Conservation (phyloP, 352 stramenopile species). For the Phytophthora ohioensis region DNA sequence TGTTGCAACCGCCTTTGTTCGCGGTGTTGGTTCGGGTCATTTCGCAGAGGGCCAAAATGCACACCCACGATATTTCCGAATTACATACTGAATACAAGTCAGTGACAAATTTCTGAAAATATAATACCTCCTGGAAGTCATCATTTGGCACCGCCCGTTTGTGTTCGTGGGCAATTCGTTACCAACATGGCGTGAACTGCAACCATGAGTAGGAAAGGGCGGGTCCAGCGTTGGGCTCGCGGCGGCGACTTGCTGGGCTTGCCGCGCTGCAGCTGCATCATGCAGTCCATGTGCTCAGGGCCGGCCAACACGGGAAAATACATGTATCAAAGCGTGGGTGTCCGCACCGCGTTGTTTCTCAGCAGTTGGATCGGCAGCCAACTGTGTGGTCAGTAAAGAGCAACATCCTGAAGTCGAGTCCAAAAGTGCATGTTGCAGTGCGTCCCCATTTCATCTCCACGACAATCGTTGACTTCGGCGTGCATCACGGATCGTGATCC, state of each 20-base stretch:
- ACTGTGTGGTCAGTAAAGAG: not conserved
- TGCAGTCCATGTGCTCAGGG: not conserved
- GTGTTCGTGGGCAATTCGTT: conserved; percentile 20
- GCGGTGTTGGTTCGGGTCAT: not conserved
- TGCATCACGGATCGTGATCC: no score
- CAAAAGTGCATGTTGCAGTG: no score
- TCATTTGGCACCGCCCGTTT: not conserved
- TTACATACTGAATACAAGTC: conserved; percentile 24
- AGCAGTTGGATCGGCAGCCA: conserved; percentile 3
- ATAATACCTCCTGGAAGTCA: no score
- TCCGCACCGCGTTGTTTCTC: not conserved
- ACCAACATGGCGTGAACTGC: conserved; percentile 20
- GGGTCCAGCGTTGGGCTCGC: conserved; percentile 8
- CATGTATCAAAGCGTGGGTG: conserved; percentile 10
- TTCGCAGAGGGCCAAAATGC: conserved; percentile 20
- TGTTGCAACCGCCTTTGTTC: conserved; percentile 24
- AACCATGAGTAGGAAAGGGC: conserved; percentile 18
- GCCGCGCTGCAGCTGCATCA: conserved; percentile 3
- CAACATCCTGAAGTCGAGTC: no score
- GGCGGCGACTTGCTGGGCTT: not conserved
- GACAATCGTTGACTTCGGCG: no score
- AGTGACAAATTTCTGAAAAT: conserved; percentile 4
- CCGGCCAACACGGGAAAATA: conserved; percentile 12
- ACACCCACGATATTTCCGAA: conserved; percentile 28
- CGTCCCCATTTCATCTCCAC: not conserved